Base-by-base conservation (phyloP, 2,329 filamentous ascomycete species). In the Fusarium sp. region DNA sequence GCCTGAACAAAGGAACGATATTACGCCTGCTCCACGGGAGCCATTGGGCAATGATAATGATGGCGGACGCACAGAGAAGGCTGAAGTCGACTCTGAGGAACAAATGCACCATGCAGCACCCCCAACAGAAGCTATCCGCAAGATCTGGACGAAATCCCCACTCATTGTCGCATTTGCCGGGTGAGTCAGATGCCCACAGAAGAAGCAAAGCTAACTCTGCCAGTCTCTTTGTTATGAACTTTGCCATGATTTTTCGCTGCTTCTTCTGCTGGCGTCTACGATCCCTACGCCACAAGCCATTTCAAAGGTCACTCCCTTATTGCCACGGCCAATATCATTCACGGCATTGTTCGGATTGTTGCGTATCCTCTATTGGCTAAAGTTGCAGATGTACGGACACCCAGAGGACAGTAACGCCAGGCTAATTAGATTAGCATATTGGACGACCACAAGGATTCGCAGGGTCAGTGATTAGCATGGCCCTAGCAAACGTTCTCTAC, bases 181-280 rank as follows among this genome's bases (percentile, higher is more conserved):
- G 71, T 71, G 0, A 4, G 60, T 52, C 18, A 6, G 47, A 11
- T 0, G n/a, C 13, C 34, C 16, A 7, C 2, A 7, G 2, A 2
- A 9, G 5, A 42, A 22, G 6, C 24, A 6, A 3, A 1, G 13
- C 34, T 47, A 11, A 72, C 16, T 2, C 1, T 1, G n/a, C 5
- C 16, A 75, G 72, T 37, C 61, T 75, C 24, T 58, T 75, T 5
- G 14, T 75, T 1, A 75, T 75, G 72, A 75, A 73, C 58, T 75
- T 75, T 10, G 75, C 70, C 11, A 75, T 75, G 72, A 73, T 73
- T 6, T 10, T 75, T n/a, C 6, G 67, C 70, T 1, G 73, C 73
- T 2, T 75, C 75, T 11, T 73, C 73, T 0, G 70, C 72, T 0
- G 73, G 75, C 10, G 73, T 75, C 1, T 75, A 75, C 11, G 73